Evolutionary conservation across 164 flowering plant genomes (phyloP).

Genomic region (Nelumbo lutea): DNA sequence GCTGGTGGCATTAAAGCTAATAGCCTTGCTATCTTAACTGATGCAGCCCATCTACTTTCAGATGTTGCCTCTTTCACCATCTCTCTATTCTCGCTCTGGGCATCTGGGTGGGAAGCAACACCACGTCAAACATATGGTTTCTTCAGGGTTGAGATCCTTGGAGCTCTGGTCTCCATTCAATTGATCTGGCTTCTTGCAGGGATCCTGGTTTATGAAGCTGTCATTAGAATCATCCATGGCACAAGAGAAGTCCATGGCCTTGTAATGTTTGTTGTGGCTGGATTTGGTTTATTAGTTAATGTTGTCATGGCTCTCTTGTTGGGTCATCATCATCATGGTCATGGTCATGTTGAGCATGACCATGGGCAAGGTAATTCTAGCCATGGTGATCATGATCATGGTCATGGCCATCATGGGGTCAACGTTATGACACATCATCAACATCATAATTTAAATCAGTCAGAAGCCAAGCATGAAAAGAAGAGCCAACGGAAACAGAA

Average conservation of each 20-base stretch:
- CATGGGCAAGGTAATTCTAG: slow-evolving; percentile 22
- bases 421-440: slow-evolving; percentile 12
- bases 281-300: slow-evolving; percentile 44
- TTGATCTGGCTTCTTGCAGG: slow-evolving; percentile 46
- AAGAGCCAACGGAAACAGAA: slow-evolving; percentile 10
- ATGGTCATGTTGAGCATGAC: slow-evolving; percentile 22
- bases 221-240: slow-evolving; percentile 26
- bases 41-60: slow-evolving; percentile 47
- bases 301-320: slow-evolving; percentile 38
- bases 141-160: slow-evolving; percentile 42
- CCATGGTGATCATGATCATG: slow-evolving; percentile 4
- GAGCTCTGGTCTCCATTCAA: slow-evolving; percentile 46
- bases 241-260: slow-evolving; percentile 34
- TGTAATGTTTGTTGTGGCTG: slow-evolving; percentile 42
- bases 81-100: slow-evolving; percentile 47
- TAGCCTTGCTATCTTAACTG: slow-evolving; percentile 49
- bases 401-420: slow-evolving; percentile 14
- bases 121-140: slow-evolving; percentile 50
- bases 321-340: slow-evolving; percentile 32
- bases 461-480: not conserved
- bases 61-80: slow-evolving; percentile 51
- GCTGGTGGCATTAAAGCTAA: slow-evolving; percentile 45
- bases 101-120: slow-evolving; percentile 48
- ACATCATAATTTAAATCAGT: slow-evolving; percentile 11
- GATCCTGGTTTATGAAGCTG: slow-evolving; percentile 44